phyloP scores from a whole-genome alignment of 129 eudicot species.

The Rutidosis leptorrhynchoides region DNA sequence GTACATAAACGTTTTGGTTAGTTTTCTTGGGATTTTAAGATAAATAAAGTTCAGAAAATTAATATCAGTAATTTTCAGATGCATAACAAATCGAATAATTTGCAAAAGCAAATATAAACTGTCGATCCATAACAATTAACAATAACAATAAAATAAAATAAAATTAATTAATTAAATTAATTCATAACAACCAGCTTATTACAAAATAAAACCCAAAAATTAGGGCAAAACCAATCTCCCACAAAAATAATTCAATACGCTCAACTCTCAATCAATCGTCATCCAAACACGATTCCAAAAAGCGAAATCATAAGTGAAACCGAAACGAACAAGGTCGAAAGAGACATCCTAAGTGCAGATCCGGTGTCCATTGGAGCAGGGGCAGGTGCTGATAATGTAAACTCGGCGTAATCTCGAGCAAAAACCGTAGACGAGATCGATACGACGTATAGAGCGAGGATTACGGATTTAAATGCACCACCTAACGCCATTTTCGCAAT shows the following conservation, averaged over 20 bases:
- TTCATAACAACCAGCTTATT: neutral
- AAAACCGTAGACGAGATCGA: neutral
- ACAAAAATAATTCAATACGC: slow-evolving; percentile 14
- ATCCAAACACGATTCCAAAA: slow-evolving; percentile 13
- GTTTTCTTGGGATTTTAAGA: no score
- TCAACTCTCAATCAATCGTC: neutral
- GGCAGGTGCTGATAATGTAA: slow-evolving; percentile 26
- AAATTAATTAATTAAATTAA: slow-evolving; percentile 20
- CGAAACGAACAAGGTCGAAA: slow-evolving; percentile 12
- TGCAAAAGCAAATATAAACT: neutral
- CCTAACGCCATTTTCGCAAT: slow-evolving; percentile 19
- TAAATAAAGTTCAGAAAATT: no score
- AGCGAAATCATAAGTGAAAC: slow-evolving; percentile 26
- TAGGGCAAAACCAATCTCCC: slow-evolving; percentile 21
- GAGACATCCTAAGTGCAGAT: slow-evolving; percentile 20
- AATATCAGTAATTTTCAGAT: no score
- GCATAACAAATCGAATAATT: no score
- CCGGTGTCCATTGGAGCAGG: slow-evolving; percentile 39
- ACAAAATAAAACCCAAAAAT: slow-evolving; percentile 30
- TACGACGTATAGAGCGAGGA: slow-evolving; percentile 12
- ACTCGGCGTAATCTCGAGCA: slow-evolving; percentile 26
- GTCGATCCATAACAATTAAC: neutral
- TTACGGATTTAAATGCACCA: slow-evolving; percentile 8
- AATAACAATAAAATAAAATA: neutral
- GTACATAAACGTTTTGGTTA: no score